Conservation (phyloP, 495 filamentous ascomycete species). For the Neurospora terricola region DNA sequence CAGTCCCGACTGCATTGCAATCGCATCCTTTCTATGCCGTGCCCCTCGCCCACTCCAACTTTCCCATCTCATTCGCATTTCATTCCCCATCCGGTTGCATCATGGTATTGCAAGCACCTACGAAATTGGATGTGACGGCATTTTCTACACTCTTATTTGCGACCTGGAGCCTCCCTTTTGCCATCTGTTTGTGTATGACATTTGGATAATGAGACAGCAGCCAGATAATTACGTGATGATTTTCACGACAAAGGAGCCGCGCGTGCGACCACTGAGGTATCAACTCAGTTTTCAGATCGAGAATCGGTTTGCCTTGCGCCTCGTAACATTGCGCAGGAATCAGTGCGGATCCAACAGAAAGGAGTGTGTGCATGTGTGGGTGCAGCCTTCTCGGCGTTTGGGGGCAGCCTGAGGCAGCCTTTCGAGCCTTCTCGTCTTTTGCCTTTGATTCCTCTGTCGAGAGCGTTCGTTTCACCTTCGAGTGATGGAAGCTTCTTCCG, state of each 20-base stretch:
- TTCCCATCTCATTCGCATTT: neutral
- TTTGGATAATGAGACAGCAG: neutral
- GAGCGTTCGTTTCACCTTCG: neutral
- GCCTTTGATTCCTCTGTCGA: neutral
- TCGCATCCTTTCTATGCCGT: neutral
- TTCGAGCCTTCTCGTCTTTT: neutral
- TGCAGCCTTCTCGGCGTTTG: neutral
- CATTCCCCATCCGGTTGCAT: neutral
- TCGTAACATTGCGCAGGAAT: neutral
- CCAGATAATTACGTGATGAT: neutral
- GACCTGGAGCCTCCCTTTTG: neutral
- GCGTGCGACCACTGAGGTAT: neutral
- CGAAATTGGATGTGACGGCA: neutral
- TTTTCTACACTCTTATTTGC: neutral
- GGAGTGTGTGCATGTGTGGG: neutral
- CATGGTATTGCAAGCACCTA: neutral
- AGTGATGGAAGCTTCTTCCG: neutral
- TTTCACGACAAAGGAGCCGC: neutral
- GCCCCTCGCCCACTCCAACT: neutral
- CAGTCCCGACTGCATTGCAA: neutral
- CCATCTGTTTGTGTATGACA: neutral
- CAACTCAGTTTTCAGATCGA: neutral
- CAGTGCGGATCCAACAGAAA: neutral
- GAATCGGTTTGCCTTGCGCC: neutral
- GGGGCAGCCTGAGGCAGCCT: neutral